phyloP scores from a whole-genome alignment of 805 yeast species.

The Spathaspora gorwiae region DNA sequence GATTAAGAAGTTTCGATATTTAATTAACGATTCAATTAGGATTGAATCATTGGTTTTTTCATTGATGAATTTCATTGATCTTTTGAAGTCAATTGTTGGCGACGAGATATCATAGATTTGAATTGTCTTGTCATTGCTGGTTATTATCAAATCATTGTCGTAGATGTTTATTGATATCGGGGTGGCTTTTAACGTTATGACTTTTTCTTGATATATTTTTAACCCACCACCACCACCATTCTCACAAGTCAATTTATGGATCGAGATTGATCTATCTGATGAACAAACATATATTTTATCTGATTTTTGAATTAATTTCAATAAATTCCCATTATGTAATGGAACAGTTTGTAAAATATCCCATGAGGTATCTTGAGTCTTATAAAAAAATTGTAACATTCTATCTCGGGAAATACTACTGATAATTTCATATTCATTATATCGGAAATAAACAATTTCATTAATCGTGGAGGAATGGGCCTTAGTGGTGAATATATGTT shows the following conservation, averaged over 20 bases:
- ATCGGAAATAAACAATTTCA: constrained; percentile 35
- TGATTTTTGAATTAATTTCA: constrained; percentile 29
- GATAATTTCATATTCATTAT: constrained; percentile 24
- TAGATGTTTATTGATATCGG: constrained; percentile 41
- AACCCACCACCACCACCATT: constrained; percentile 5
- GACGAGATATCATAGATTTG: constrained; percentile 29
- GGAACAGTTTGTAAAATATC: constrained; percentile 55
- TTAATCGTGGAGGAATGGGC: constrained; percentile 53
- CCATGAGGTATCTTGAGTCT: constrained; percentile 39
- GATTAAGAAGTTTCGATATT: constrained; percentile 27
- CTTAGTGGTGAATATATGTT: constrained; percentile 24
- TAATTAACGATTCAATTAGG: constrained; percentile 40
- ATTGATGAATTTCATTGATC: constrained; percentile 38
- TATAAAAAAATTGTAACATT: constrained; percentile 55
- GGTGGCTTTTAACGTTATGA: constrained; percentile 47
- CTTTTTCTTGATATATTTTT: constrained; percentile 36
- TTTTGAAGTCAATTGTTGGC: constrained; percentile 24
- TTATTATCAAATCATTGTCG: constrained; percentile 41
- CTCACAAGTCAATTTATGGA: constrained; percentile 39
- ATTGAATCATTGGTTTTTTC: constrained; percentile 38
- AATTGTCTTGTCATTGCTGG: constrained; percentile 50
- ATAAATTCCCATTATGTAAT: constrained; percentile 51
- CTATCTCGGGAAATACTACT: constrained; percentile 56
- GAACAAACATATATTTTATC: constrained; percentile 48
- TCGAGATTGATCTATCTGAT: constrained; percentile 55